phyloP scores from a whole-genome alignment of 1,284 basidiomycete species.

The Trametes hirsuta region DNA sequence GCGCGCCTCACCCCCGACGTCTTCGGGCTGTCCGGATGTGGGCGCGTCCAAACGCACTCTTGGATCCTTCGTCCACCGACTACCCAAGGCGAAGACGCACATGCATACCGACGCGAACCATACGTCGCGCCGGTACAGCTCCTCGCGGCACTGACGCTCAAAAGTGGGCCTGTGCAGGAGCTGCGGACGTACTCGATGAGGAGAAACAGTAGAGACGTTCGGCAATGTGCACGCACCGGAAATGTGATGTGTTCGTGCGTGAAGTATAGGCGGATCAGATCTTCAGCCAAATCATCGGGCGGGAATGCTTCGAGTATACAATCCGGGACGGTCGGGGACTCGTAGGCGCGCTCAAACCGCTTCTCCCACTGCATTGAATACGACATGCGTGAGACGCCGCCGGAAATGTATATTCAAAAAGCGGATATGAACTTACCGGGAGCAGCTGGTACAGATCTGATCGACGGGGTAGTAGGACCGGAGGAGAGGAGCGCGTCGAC shows the following conservation, averaged over 20 bases:
- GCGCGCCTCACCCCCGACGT: conserved; percentile 29
- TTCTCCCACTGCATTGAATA: conserved; percentile 55
- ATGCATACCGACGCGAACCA: conserved; percentile 52
- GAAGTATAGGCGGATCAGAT: conserved; percentile 54
- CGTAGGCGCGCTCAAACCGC: conserved; percentile 49
- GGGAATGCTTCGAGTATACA: conserved; percentile 54
- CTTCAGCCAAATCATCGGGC: conserved; percentile 46
- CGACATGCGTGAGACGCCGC: not conserved
- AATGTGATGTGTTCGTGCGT: conserved; percentile 42
- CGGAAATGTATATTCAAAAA: not conserved
- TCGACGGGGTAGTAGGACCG: not conserved
- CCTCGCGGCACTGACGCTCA: conserved; percentile 42
- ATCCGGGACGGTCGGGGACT: conserved; percentile 35
- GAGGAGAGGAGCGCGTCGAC: not conserved
- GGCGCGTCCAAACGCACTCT: conserved; percentile 36
- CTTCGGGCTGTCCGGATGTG: conserved; percentile 32
- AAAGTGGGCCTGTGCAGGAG: conserved; percentile 54
- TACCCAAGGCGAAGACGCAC: conserved; percentile 51
- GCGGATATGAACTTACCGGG: conserved; percentile 11
- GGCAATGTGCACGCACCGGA: conserved; percentile 28
- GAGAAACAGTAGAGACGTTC: not conserved
- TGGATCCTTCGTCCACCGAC: conserved; percentile 47
- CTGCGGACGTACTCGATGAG: not conserved
- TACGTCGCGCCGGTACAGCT: conserved; percentile 43
- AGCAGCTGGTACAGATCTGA: conserved; percentile 13